Evolutionary conservation across 2,329 filamentous ascomycete genomes (phyloP), one percentile per base, ranked within the genome.

Genomic region (Aspergillus amoenus): DNA sequence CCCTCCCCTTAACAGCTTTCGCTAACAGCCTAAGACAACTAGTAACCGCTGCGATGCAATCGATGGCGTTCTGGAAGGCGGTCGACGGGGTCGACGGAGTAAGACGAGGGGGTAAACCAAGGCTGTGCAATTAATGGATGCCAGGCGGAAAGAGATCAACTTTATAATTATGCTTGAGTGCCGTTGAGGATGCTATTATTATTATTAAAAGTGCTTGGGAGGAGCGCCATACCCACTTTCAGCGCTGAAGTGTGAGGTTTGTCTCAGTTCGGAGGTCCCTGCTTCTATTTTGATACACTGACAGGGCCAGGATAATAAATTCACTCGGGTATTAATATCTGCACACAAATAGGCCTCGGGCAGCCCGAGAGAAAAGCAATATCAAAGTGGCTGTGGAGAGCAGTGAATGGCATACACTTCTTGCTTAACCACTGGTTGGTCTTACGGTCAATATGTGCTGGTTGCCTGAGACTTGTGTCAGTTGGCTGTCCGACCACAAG

Each of bases 61-160:
- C 24, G 47, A 49, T 32, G 22, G 55, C 21, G 53, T 63, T 63
- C 58, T 60, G 63, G 61, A 68, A 68, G 67, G 67, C 65, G 68
- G 67, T 70, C 64, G 66, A 63, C 32, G 18, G 42, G 12, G 34
- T n/a, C 3, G 40, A 17, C n/a, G 39, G 18, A 43, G 39, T 51
- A 43, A 43, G 27, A 52, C 40, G 61, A 56, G 48, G 41, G 18
- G 59, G 60, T 63, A 63, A 66, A 13, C 13, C 15, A 37, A 37
- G 34, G 66, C 62, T 66, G 65, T 68, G 49, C 55, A 27, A n/a
- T 41, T 43, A 54, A n/a, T 45, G 22, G 15, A 27, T 15, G 13
- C 43, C 22, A 30, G 27, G 9, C 8, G 40, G 22, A 39, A 24
- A 30, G 27, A 32, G 18, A 45, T 45, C 24, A 47, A 47, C 18